Evolutionary conservation across 208 protist species (phyloP).

Genomic region (Herpetomonas muscarum): DNA sequence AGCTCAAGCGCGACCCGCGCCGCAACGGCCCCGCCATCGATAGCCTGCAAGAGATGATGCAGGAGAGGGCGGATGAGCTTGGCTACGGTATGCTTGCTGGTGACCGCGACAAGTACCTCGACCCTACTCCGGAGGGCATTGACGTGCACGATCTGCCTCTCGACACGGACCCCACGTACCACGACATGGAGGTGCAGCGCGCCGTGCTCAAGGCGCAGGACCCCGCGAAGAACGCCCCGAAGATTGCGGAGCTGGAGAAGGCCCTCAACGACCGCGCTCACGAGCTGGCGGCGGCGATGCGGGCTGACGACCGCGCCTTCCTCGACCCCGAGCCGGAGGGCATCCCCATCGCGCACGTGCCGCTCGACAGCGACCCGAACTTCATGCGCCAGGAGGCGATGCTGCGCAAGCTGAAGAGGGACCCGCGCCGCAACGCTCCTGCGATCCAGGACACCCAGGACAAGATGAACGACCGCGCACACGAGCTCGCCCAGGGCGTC

Average conservation of each 20-base stretch:
- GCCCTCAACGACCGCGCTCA: conserved; percentile 67
- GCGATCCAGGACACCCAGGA: conserved; percentile 59
- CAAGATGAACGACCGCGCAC: conserved; percentile 71
- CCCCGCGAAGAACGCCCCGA: conserved; percentile 32
- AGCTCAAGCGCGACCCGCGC: conserved; percentile 44
- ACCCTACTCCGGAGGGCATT: conserved; percentile 55
- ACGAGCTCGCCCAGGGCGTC: conserved; percentile 56
- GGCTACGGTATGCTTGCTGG: conserved; percentile 53
- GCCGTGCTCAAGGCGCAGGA: conserved; percentile 48
- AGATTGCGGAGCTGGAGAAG: conserved; percentile 54
- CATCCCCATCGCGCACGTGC: conserved; percentile 55
- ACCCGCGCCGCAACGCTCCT: conserved; percentile 45
- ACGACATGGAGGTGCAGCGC: conserved; percentile 59
- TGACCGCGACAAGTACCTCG: conserved; percentile 65
- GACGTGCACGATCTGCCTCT: conserved; percentile 54
- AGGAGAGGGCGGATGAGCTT: conserved; percentile 64
- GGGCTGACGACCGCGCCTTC: conserved; percentile 47
- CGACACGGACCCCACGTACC: conserved; percentile 51
- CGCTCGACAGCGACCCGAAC: conserved; percentile 44
- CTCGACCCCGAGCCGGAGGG: conserved; percentile 70
- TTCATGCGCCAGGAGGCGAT: conserved; percentile 58
- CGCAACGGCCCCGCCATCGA: conserved; percentile 58
- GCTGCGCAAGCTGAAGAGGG: conserved; percentile 65
- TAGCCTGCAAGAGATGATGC: conserved; percentile 67
- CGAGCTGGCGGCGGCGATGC: conserved; percentile 52